Base-by-base conservation (phyloP, 2,329 filamentous ascomycete genomes). In the Fusarium sp. region DNA sequence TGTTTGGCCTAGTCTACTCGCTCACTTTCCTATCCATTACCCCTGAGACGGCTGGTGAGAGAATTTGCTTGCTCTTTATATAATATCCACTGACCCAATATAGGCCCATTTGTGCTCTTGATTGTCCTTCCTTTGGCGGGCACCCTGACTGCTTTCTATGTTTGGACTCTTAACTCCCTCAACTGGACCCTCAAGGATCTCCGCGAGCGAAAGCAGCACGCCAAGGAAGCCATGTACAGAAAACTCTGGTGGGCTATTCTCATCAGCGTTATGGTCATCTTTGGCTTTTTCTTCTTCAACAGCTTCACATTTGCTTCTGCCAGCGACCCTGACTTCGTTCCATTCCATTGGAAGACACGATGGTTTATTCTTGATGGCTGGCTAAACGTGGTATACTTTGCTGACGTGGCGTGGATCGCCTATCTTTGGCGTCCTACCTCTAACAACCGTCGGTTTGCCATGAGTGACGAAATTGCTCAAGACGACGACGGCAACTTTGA, bases 181-280 rank as follows among this genome's bases (percentile, higher is more conserved):
- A 97, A 95, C 79, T 85, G 91, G 60, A 99, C 96, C 0, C 95
- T 98, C 83, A 98, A 97, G 81, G 95, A 98, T 75, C 86, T 99
- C n/a, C 87, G 92, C 57, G 93, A 97, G 75, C 91, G 96, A 70
- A 97, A 97, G 81, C 96, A 99, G 81, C 91, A 92, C 74, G 91
- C 91, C 74, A 99, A 99, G 79, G 93, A 94, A 47, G 81, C 88
- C 80, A 99, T 99, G 97, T 99, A 98, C 82, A 94, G 92, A 82
- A 97, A 97, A 79, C 88, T 99, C 15, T 99, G 97, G 94, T 99
- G 94, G 94, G 95, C 93, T 78, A 97, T 99, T 63, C 85, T 99
- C 45, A 85, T 88, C 68, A 97, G 92, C 78, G 97, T 99, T 77
- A 83, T 98, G 49, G 93, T 98, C 73, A 97, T 98, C 73, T 99